These are phyloP conservation scores for Cercophora newfieldiana DNA, from an alignment of 495 filamentous ascomycete genomes.

Conservation along the genomic window DNA sequence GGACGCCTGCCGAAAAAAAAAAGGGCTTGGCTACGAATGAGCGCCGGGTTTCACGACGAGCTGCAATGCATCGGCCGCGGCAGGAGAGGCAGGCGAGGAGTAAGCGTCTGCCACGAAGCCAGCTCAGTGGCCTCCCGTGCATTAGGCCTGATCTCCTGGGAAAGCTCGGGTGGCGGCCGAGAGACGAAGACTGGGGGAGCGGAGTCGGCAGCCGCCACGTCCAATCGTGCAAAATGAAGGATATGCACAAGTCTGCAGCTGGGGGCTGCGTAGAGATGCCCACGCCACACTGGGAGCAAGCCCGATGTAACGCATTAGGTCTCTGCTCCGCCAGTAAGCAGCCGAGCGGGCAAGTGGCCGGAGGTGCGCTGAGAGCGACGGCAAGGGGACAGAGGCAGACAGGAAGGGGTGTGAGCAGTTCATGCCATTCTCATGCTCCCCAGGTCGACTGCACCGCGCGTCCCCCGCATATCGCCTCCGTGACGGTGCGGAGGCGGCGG, in stretches of 20 bases:
- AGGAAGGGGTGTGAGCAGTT: background rate
- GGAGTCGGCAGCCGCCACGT: background rate
- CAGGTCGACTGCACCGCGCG: background rate
- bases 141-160: slow-evolving; percentile 21
- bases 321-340: background rate
- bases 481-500: background rate
- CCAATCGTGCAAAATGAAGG: slow-evolving; percentile 9
- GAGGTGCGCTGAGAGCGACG: no score
- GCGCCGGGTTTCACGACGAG: slow-evolving; percentile 11
- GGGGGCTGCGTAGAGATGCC: background rate
- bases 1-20: background rate
- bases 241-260: slow-evolving; percentile 9
- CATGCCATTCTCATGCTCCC: background rate
- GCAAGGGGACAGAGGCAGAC: background rate
- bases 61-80: slow-evolving; percentile 25
- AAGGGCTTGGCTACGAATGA: slow-evolving; percentile 18
- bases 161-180: slow-evolving; percentile 12
- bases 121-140: slow-evolving; percentile 21
- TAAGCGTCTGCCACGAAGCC: slow-evolving; percentile 53
- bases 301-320: slow-evolving; percentile 12
- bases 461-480: background rate
- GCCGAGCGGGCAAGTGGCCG: background rate
- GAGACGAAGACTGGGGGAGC: background rate
- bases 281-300: background rate
- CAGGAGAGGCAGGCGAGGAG: slow-evolving; percentile 26